Evolutionary conservation across 2,329 filamentous ascomycete species (phyloP).

Genomic region (Magnaporthiopsis poae): DNA sequence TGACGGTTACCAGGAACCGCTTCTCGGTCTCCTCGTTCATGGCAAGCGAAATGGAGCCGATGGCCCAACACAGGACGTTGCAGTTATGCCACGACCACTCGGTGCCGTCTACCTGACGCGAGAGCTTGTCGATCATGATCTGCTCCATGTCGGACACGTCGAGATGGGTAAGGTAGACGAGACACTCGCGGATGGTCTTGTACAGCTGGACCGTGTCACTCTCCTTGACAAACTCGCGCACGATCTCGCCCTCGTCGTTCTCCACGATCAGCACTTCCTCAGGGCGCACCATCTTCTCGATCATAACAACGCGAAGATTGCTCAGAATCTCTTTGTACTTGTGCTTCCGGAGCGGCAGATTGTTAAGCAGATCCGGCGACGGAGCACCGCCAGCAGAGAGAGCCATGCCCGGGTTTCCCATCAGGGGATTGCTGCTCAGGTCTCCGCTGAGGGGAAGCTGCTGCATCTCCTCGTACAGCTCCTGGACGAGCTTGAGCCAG

Average conservation of each 20-base stretch:
- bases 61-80: slow-evolving; percentile 98
- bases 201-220: slow-evolving; percentile 98
- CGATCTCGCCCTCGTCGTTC: slow-evolving; percentile 97
- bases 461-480: slow-evolving; percentile 98
- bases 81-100: slow-evolving; percentile 99
- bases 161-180: slow-evolving; percentile 93
- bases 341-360: slow-evolving; percentile 91
- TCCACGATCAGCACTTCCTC: slow-evolving; percentile 99
- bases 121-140: slow-evolving; percentile 98
- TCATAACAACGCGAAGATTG: slow-evolving; percentile 94
- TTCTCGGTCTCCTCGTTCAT: slow-evolving; percentile 99
- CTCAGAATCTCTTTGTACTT: slow-evolving; percentile 92
- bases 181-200: slow-evolving; percentile 94
- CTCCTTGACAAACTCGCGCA: slow-evolving; percentile 98
- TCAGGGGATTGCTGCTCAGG: slow-evolving; percentile 62
- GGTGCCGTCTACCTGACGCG: slow-evolving; percentile 82
- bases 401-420: slow-evolving; percentile 58
- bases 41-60: slow-evolving; percentile 92
- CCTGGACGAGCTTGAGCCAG: slow-evolving; percentile 96
- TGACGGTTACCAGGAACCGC: slow-evolving; percentile 93
- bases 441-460: slow-evolving; percentile 77
- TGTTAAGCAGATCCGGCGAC: slow-evolving; percentile 73
- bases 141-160: slow-evolving; percentile 95
- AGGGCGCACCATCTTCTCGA: slow-evolving; percentile 97
- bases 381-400: slow-evolving; percentile 72